Percentiles rank a stretch among this genome's conserved stretches.
These are phyloP conservation scores for Geotrichum carabidarum DNA, from an alignment of 1,139 yeast genomes.

Conservation along the genomic window DNA sequence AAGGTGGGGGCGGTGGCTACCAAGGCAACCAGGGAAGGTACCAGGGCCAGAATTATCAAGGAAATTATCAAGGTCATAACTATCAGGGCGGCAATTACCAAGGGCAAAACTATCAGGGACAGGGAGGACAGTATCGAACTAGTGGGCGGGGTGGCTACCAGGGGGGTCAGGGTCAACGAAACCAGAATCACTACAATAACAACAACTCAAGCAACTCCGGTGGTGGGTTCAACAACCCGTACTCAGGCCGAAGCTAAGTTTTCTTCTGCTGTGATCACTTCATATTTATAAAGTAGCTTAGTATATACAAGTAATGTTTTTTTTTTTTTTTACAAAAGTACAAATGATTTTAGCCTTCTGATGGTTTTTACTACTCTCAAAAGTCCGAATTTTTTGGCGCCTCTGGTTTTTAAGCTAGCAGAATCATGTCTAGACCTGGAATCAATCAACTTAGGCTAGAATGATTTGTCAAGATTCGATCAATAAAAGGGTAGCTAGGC, in stretches of 20 bases:
- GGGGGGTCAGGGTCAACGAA: neutral
- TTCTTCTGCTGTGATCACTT: neutral
- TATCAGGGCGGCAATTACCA: neutral
- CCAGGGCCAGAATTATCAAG: neutral
- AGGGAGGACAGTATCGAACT: neutral
- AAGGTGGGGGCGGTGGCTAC: constrained; percentile 11
- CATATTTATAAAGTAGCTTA: no score
- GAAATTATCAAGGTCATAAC: neutral
- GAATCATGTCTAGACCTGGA: no score
- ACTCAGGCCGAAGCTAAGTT: neutral
- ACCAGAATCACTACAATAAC: neutral
- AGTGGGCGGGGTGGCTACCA: neutral
- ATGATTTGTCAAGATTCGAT: no score
- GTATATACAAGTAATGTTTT: no score
- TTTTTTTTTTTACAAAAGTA: no score
- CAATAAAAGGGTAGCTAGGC: no score
- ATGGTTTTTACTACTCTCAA: no score
- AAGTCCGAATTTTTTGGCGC: no score
- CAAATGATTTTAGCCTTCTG: no score
- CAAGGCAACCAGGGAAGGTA: constrained; percentile 15
- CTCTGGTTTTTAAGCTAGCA: no score
- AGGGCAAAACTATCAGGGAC: neutral
- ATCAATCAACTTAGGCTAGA: no score
- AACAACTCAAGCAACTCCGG: neutral
- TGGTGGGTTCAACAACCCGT: neutral